phyloP scores from a whole-genome alignment of 441 rosid species.

The Iberis amara region DNA sequence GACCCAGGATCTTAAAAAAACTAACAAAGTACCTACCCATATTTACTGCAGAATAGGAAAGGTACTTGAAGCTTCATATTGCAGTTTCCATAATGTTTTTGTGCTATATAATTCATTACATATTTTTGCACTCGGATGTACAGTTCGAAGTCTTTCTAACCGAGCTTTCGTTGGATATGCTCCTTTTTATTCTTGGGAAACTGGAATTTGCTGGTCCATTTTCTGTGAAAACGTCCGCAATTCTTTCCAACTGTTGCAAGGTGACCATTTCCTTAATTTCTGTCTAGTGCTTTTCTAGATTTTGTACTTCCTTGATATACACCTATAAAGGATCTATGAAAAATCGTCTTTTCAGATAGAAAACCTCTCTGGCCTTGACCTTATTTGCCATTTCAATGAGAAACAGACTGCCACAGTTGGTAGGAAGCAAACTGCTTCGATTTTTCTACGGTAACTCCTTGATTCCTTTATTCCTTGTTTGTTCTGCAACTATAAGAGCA shows the following conservation, averaged over 20 bases:
- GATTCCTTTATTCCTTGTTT: slow-evolving; percentile 10
- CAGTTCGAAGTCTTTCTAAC: slow-evolving; percentile 74
- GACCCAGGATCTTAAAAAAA: slow-evolving; percentile 32
- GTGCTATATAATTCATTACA: slow-evolving; percentile 15
- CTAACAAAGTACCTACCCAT: slow-evolving; percentile 56
- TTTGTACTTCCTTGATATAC: slow-evolving; percentile 9
- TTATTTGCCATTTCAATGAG: slow-evolving; percentile 54
- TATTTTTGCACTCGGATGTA: slow-evolving; percentile 30
- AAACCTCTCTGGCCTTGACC: slow-evolving; percentile 68
- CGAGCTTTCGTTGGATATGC: slow-evolving; percentile 81
- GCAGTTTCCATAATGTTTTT: slow-evolving; percentile 22
- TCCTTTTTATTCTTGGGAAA: slow-evolving; percentile 70
- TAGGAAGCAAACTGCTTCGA: slow-evolving; percentile 61
- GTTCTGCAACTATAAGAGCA: slow-evolving; percentile 3
- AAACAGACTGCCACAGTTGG: slow-evolving; percentile 57
- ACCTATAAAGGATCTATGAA: slow-evolving; percentile 9
- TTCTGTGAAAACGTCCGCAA: slow-evolving; percentile 55
- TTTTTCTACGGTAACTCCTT: slow-evolving; percentile 58
- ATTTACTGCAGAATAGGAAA: slow-evolving; percentile 69
- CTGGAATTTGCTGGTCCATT: slow-evolving; percentile 89
- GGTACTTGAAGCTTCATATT: slow-evolving; percentile 37
- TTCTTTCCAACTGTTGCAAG: slow-evolving; percentile 86
- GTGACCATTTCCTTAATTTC: slow-evolving; percentile 20
- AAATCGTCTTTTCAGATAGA: slow-evolving; percentile 57
- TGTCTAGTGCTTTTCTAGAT: slow-evolving; percentile 20